Percentiles rank a stretch among this genome's conserved stretches.
phyloP scores from a whole-genome alignment of 225 moss, liverwort and hornwort genomes.

The Sphagnum contortum region DNA sequence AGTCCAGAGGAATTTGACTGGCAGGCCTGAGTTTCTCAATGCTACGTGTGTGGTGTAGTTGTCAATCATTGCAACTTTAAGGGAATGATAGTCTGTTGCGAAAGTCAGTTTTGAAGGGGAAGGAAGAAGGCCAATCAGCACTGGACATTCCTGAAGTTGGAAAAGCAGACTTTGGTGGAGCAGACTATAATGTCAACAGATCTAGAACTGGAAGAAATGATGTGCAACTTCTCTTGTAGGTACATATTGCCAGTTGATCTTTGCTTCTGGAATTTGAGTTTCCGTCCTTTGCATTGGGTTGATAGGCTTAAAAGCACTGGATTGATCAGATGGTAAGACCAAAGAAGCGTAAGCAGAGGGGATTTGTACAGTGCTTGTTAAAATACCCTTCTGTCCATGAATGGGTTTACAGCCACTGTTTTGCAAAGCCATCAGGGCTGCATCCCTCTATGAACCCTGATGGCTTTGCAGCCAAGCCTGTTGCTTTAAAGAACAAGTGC shows the following conservation, averaged over 20 bases:
- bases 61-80: background rate
- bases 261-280: no score
- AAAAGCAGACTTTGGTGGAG: background rate
- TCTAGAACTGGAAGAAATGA: slow-evolving; percentile 32
- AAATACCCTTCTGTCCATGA: no score
- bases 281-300: no score
- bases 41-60: no score
- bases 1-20: no score
- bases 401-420: no score
- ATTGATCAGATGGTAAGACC: no score
- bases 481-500: slow-evolving; percentile 47
- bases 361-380: no score
- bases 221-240: slow-evolving; percentile 45
- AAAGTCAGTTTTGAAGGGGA: background rate
- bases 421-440: slow-evolving; percentile 14
- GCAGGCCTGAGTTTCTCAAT: background rate
- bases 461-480: slow-evolving; percentile 47
- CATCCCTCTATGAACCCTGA: slow-evolving; percentile 95
- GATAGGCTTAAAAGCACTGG: no score
- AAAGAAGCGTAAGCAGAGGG: no score
- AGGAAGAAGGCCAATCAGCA: background rate
- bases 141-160: background rate
- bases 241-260: slow-evolving; percentile 15
- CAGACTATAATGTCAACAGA: slow-evolving; percentile 31
- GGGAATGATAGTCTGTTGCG: background rate